These are phyloP conservation scores for Saccharomycopsis fermentans DNA, from an alignment of 805 yeast genomes.

Conservation along the genomic window DNA sequence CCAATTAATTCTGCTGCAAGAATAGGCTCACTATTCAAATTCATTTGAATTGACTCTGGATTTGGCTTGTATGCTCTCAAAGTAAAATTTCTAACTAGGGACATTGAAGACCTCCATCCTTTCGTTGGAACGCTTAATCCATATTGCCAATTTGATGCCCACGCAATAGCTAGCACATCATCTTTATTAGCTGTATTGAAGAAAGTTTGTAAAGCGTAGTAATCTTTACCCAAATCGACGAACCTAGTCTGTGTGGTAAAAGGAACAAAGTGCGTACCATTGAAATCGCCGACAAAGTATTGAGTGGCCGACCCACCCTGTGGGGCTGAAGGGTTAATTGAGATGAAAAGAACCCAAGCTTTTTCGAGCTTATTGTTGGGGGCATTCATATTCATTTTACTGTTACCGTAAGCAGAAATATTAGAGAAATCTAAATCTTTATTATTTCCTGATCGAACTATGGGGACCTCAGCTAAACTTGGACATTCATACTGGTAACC, in stretches of 20 bases:
- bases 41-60: constrained; percentile 21
- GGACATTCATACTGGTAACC: constrained; percentile 37
- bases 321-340: constrained; percentile 35
- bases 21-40: constrained; percentile 23
- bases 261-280: constrained; percentile 29
- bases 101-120: constrained; percentile 30
- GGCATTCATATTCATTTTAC: constrained; percentile 8
- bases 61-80: constrained; percentile 23
- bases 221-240: constrained; percentile 30
- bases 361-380: constrained; percentile 4
- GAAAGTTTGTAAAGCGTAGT: constrained; percentile 31
- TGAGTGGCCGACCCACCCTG: constrained; percentile 32
- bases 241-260: constrained; percentile 24
- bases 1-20: constrained; percentile 7
- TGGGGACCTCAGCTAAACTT: constrained; percentile 27
- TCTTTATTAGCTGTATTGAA: constrained; percentile 22
- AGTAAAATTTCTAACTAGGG: constrained; percentile 26
- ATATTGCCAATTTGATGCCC: constrained; percentile 38
- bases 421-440: constrained; percentile 4
- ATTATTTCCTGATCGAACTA: constrained; percentile 18
- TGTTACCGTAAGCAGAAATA: neutral
- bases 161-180: constrained; percentile 29
- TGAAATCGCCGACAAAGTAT: constrained; percentile 33
- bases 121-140: constrained; percentile 28
- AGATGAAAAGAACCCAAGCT: constrained; percentile 31